phyloP scores from a whole-genome alignment of 345 rosid species.

The Corchorus capsularis region DNA sequence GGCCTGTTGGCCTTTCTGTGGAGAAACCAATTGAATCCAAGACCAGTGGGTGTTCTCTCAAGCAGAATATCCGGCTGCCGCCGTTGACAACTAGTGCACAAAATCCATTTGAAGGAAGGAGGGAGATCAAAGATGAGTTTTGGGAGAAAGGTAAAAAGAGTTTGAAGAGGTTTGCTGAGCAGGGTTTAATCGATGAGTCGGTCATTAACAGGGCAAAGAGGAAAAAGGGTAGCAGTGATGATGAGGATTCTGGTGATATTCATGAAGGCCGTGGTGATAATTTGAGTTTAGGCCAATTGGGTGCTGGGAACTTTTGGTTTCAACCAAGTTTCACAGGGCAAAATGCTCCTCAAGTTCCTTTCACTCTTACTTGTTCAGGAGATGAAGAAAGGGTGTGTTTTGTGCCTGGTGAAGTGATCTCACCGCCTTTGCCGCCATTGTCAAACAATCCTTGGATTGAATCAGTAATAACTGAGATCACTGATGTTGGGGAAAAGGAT shows the following conservation, averaged over 20 bases:
- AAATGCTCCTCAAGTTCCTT: constrained; percentile 56
- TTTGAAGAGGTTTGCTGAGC: constrained; percentile 83
- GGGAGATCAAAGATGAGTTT: constrained; percentile 61
- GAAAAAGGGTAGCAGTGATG: constrained; percentile 48
- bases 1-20: constrained; percentile 78
- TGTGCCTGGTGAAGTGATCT: constrained; percentile 66
- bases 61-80: constrained; percentile 85
- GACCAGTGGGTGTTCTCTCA: constrained; percentile 61
- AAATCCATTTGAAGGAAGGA: constrained; percentile 38
- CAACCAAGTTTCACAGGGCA: constrained; percentile 54
- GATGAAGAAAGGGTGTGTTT: constrained; percentile 72
- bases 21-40: constrained; percentile 69
- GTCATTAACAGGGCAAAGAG: constrained; percentile 72
- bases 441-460: constrained; percentile 79
- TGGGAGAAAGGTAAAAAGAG: constrained; percentile 77
- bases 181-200: constrained; percentile 56
- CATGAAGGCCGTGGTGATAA: constrained; percentile 45
- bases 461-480: constrained; percentile 71
- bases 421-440: constrained; percentile 58
- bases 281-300: constrained; percentile 49
- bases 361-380: constrained; percentile 69
- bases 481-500: constrained; percentile 67
- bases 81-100: constrained; percentile 70
- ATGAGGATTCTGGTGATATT: constrained; percentile 21
- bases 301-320: constrained; percentile 69